Base-by-base conservation (phyloP, 176 grass and related monocot genomes). In the Stipa capillata region DNA sequence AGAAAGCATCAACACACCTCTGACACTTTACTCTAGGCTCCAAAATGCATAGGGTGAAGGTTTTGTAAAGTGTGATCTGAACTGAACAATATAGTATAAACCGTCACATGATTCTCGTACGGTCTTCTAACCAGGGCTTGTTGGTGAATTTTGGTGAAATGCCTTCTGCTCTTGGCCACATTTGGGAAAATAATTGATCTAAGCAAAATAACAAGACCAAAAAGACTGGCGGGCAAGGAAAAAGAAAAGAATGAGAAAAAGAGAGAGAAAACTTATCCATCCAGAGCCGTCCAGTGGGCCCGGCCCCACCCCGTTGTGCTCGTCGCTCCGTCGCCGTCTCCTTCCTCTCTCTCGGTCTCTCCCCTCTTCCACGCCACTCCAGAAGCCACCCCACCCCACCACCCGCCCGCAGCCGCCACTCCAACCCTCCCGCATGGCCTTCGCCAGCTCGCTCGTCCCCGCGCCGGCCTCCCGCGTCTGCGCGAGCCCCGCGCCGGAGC, bases 391-490 rank as follows among this genome's bases (percentile, higher is more conserved):
- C 67, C 58, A 13, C 85, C 66, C 34, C 74, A 31, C 78, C 64
- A 25, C 78, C 67, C 43, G 23, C 56, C 61, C 23, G 1, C 28
- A 6, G 4, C 15, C 13, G 21, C 54, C 7, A 4, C 25, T 18
- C 28, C 20, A 63, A 54, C 25, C 3, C 57, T 11, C 13, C 72
- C 14, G 25, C 64, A 89, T 92, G 86, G 79, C 79, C 68, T 78
- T 89, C 73, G 9, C 79, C 58, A 59, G 53, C 65, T 86, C 66
- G 37, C 39, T 86, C 27, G 65, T 85, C 33, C 56, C 73, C 1
- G 56, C 49, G 48, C 66, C 83, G 39, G 45, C 73, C 65, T 27
- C 76, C 52, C 76, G 82, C 70, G 61, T 80, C 69, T 32, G 81
- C 61, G 51, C 51, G 69, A 45, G 35, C 15, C 45, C 70, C 69